Base-by-base conservation (phyloP, 2,329 filamentous ascomycete genomes). In the Alternaria rosae region DNA sequence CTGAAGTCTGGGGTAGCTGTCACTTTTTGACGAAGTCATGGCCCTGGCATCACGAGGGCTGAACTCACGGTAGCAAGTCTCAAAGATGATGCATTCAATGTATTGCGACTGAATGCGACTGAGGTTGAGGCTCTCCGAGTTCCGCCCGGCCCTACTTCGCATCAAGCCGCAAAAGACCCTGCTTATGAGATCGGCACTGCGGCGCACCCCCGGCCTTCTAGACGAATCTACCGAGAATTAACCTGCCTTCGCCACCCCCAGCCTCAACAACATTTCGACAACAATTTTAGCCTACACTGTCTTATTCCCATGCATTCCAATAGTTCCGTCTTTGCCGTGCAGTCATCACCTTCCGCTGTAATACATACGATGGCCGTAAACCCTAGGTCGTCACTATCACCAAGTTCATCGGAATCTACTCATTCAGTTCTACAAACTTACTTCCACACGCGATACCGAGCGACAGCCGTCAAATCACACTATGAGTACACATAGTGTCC, bases 131-230 rank as follows among this genome's bases (percentile, higher is more conserved):
- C 52, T 55, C 55, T 57, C 38, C 52, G 41, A 56, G 20, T 11
- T 41, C 38, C 35, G 7, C 3, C 48, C 50, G 57, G 42, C 50
- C 57, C 53, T 55, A 62, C 45, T 15, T 61, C 56, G 47, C 47
- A 25, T 45, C 20, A 20, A 54, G 54, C 58, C 45, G 52, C 58
- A 13, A 25, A 25, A 17, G 38, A 45, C 53, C 21, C 53, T 54
- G 48, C 48, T 57, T 38, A 51, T 35, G 53, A 50, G 56, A 65
- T 60, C 56, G 57, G 32, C 61, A 41, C 8, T 53, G 54, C 61
- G 54, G 61, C 54, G 30, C 51, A 21, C 41, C 42, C 23, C 50
- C 44, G 44, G 48, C 55, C 57, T 61, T 64, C 63, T 66, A 64
- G 65, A 61, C 30, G 26, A 55, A 56, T 57, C 47, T 43, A 57